Conservation (phyloP, 345 rosid species). For the Citrus australasica region DNA sequence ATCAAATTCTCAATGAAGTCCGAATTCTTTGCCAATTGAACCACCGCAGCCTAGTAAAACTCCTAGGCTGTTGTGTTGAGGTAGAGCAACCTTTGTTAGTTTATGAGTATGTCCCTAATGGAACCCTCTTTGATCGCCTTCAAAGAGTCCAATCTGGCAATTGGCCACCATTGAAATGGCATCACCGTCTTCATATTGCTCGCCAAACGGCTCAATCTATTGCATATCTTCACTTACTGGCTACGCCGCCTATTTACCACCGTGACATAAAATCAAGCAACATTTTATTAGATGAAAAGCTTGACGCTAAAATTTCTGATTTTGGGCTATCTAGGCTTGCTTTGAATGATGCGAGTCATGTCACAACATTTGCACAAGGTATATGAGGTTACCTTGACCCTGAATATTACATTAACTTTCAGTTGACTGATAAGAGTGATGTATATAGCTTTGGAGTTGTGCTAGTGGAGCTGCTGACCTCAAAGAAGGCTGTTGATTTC, state of each 20-base stretch:
- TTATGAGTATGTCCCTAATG: slow-evolving; percentile 41
- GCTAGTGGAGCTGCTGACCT: slow-evolving; percentile 44
- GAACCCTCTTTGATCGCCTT: slow-evolving; percentile 38
- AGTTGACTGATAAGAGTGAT: slow-evolving; percentile 50
- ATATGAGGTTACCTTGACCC: slow-evolving; percentile 51
- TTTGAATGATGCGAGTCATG: slow-evolving; percentile 38
- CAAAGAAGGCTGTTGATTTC: slow-evolving; percentile 41
- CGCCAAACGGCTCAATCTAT: slow-evolving; percentile 39
- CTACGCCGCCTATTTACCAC: slow-evolving; percentile 41
- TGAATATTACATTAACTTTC: slow-evolving; percentile 38
- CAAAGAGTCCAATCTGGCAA: neutral
- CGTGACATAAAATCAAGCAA: slow-evolving; percentile 55
- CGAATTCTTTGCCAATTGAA: slow-evolving; percentile 53
- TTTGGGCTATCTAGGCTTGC: slow-evolving; percentile 54
- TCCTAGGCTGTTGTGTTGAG: slow-evolving; percentile 57
- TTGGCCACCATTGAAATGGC: slow-evolving; percentile 24
- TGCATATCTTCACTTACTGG: slow-evolving; percentile 43
- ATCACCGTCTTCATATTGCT: slow-evolving; percentile 35
- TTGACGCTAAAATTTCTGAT: slow-evolving; percentile 44
- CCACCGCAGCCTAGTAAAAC: slow-evolving; percentile 39
- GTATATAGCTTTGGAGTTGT: slow-evolving; percentile 58
- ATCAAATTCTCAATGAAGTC: slow-evolving; percentile 54
- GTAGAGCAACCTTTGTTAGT: slow-evolving; percentile 44
- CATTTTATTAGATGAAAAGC: slow-evolving; percentile 41
- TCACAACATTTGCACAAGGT: slow-evolving; percentile 47